Evolutionary conservation across 2,329 filamentous ascomycete species (phyloP), one percentile per base, ranked within the genome.

Genomic region (Aspergillus pseudoviridinutans): DNA sequence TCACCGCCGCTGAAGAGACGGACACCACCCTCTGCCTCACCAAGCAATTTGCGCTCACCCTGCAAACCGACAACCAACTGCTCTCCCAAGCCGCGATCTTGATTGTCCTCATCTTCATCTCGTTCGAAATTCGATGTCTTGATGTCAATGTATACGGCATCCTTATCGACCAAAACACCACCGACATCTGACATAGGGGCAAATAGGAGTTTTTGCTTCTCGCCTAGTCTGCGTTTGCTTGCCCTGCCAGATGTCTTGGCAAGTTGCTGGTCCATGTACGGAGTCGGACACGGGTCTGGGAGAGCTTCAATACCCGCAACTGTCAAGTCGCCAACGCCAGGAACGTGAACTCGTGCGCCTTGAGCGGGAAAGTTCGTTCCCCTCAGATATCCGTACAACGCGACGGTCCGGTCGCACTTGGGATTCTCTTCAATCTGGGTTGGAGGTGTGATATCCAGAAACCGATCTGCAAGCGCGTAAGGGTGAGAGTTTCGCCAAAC

Each of bases 111-210:
- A 12, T 85, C 83, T 1, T 77, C 84, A 20, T 89, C 86, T 10
- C 76, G 75, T 60, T 86, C 79, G 63, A 99, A 97, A 3, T 85
- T 95, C 28, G 82, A 79, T 14, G 84, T 85, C 70, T 87, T 88
- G 47, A 89, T 77, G 67, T 89, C 85, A 61, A 89, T 97, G 78
- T 96, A 99, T 41, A 99, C 92, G 7, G 93, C 92, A 75, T 99
- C 94, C 60, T 96, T 96, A 65, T 99, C 94, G 53, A 99, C 93
- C 71, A 97, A 87, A 12, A 99, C 85, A 67, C 94, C 94, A 63
- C 92, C 95, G 35, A 96, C 92, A 75, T 99, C 94, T 27, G 92
- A 96, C 93, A 99, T 97, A 35, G 94, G 95, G 2, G 94, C 95
- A 74, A 97, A 95, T 4, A 99, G 79, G 66, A 95, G 86, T 78